Evolutionary conservation across 78 protist genomes (phyloP), one percentile per base, ranked within the genome.

Genomic region (Monocercomonoides exilis): DNA sequence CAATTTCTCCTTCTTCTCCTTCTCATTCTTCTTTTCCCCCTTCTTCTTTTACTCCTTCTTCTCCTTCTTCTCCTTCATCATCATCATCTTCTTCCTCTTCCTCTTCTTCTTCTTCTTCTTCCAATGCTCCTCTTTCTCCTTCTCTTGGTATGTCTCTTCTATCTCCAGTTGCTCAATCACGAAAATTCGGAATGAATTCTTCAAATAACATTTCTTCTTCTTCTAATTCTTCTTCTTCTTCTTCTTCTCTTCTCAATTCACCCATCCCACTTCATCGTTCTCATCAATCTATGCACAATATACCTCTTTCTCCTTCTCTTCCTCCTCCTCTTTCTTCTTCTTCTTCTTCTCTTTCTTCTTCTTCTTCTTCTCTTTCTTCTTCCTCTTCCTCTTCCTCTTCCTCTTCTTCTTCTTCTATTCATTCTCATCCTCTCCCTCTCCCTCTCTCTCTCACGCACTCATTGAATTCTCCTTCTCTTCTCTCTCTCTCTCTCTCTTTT

Each of bases 391-490:
- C 38, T 54, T 11, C 38, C 81, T 77, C 81, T 77, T 38, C 38
- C 81, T 77, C 81, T 77, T 77, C 81, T 77, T 41, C 38, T 38
- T 77, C 81, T 77, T 41, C 38, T 38, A 41, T 41, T 77, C 81
- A 41, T 38, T 77, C 81, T 77, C 81, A 41, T 38, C 38, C 81
- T 77, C 81, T 77, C 45, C 38, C 81, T 77, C 81, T 77, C 45
- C 38, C 81, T 77, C 81, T 77, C 45, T 77, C 81, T 77, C 81
- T 77, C 3, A 41, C 81, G 35, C 81, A 41, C 35, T 77, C 81
- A 41, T 41, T 77, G 41, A 41, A 38, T 77, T 41, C 38, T 32
- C 38, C 81, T 77, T 41, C 38, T 32, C 38, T 41, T 77, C 81
- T 77, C 35, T 77, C 81, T 77, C 81, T 77, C 35, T 77, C 35